These are phyloP conservation scores for Gaeumannomyces tritici DNA, from an alignment of 2,329 filamentous ascomycete genomes.

Conservation along the genomic window DNA sequence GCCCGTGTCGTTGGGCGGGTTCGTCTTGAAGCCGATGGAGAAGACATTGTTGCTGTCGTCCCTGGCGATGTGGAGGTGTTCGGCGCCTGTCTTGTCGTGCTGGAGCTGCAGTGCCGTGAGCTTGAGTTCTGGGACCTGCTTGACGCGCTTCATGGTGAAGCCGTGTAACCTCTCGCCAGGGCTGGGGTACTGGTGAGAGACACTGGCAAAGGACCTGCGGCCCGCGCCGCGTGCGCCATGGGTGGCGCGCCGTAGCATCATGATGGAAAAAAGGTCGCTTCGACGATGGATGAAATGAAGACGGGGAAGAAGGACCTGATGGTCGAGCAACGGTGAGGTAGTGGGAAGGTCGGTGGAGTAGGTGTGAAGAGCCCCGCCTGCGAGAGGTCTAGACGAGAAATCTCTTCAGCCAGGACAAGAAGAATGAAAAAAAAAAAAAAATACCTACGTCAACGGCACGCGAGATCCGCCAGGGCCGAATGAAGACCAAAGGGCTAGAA, in stretches of 20 bases:
- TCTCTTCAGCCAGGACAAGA: neutral
- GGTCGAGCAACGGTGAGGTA: neutral
- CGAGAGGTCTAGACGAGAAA: neutral
- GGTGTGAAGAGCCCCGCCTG: neutral
- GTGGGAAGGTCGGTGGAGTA: neutral
- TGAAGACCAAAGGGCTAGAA: neutral
- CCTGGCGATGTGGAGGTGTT: slow-evolving; percentile 89
- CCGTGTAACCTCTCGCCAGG: slow-evolving; percentile 83
- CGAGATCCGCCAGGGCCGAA: neutral
- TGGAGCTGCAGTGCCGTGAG: slow-evolving; percentile 82
- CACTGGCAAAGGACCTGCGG: slow-evolving; percentile 61
- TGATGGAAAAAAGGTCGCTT: neutral
- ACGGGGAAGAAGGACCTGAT: neutral
- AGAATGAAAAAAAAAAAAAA: neutral
- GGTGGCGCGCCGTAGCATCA: slow-evolving; percentile 6
- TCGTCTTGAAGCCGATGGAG: slow-evolving; percentile 98
- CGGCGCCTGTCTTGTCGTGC: slow-evolving; percentile 91
- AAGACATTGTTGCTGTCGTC: slow-evolving; percentile 99
- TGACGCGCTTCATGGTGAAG: slow-evolving; percentile 80
- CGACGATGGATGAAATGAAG: neutral
- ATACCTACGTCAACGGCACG: neutral
- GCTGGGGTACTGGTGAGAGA: slow-evolving; percentile 59
- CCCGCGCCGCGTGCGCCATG: slow-evolving; percentile 27
- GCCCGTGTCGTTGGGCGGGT: slow-evolving; percentile 91
- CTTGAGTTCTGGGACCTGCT: slow-evolving; percentile 90